phyloP scores from a whole-genome alignment of 768 basidiomycete species.

The Cyathus striatus region DNA sequence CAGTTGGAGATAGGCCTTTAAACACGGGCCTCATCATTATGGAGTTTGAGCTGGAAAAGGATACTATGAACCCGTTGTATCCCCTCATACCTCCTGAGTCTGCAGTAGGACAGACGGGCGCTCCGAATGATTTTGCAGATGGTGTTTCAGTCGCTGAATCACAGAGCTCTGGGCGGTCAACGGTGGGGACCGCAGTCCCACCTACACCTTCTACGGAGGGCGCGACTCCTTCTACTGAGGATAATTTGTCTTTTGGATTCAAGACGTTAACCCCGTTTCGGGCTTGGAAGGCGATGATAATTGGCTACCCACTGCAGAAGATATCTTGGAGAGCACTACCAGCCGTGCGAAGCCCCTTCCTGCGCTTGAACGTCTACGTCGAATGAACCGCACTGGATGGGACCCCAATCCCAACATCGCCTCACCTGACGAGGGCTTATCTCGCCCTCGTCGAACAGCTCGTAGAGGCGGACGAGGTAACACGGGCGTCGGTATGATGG shows the following conservation, averaged over 20 bases:
- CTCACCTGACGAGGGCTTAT: background rate
- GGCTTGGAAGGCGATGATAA: conserved; percentile 16
- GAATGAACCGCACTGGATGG: conserved; percentile 23
- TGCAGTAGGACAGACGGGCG: background rate
- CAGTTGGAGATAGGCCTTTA: conserved; percentile 8
- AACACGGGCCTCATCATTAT: conserved; percentile 47
- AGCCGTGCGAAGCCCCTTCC: conserved; percentile 61
- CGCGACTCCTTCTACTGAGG: no score
- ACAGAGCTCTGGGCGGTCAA: background rate
- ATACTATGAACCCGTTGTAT: conserved; percentile 66
- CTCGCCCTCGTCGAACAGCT: conserved; percentile 11
- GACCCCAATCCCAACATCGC: background rate
- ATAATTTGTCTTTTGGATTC: no score
- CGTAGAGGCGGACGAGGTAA: conserved; percentile 11
- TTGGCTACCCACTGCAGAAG: conserved; percentile 47
- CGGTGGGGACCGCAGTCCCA: background rate
- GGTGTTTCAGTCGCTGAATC: background rate
- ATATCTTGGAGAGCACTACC: conserved; percentile 70
- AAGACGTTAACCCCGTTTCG: conserved; percentile 2
- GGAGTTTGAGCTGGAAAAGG: conserved; percentile 77
- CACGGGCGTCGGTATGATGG: conserved; percentile 60
- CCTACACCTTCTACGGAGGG: background rate
- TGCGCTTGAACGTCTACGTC: conserved; percentile 63
- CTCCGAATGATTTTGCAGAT: background rate
- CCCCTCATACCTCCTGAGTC: conserved; percentile 23